phyloP scores from a whole-genome alignment of 768 basidiomycete species.

The Trametes cubensis region DNA sequence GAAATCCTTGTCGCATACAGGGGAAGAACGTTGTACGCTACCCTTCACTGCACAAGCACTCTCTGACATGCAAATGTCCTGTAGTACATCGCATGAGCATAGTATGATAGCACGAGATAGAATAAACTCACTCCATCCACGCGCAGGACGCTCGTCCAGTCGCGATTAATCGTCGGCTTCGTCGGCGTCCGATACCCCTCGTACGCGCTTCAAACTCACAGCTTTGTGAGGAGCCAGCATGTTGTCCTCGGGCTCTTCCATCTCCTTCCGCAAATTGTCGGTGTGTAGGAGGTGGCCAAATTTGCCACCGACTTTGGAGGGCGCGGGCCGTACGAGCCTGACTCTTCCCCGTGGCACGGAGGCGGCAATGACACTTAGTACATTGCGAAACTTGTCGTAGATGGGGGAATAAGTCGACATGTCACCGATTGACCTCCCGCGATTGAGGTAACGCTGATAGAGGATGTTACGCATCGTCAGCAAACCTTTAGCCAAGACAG shows the following conservation, averaged over 20 bases:
- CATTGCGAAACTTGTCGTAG: neutral
- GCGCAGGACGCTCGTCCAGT: conserved; percentile 1
- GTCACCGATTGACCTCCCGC: neutral
- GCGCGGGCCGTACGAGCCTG: conserved; percentile 1
- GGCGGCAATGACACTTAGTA: neutral
- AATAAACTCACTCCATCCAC: conserved; percentile 1
- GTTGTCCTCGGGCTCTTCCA: neutral
- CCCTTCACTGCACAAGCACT: neutral
- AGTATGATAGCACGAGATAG: neutral
- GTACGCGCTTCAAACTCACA: neutral
- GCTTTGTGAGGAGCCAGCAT: conserved; percentile 4
- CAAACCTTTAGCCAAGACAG: neutral
- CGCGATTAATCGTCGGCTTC: neutral
- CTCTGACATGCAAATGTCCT: conserved; percentile 1
- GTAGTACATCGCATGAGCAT: conserved; percentile 1
- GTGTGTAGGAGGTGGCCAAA: neutral
- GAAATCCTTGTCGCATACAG: neutral
- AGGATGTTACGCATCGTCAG: neutral
- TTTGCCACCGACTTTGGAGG: neutral
- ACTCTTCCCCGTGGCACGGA: neutral
- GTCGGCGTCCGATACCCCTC: conserved; percentile 3
- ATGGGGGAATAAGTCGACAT: neutral
- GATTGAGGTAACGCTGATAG: neutral
- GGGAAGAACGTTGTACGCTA: neutral
- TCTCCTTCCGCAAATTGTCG: neutral